These are phyloP conservation scores for Grosmannia penicillata DNA, from an alignment of 2,329 filamentous ascomycete genomes.

Conservation along the genomic window DNA sequence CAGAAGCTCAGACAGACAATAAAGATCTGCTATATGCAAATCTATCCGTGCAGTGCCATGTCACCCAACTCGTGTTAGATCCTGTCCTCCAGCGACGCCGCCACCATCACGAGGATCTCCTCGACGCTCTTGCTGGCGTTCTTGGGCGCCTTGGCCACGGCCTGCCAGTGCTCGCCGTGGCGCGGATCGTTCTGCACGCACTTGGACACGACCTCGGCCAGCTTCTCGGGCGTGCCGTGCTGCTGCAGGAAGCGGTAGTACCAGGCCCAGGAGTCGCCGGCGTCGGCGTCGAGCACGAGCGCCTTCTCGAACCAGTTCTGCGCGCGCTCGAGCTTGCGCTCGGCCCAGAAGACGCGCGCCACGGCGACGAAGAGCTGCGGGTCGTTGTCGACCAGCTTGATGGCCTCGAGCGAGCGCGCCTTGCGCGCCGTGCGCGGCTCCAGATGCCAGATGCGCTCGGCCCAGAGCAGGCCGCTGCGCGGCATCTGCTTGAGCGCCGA, in stretches of 20 bases:
- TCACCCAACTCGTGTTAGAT: too few species aligned
- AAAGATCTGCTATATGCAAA: too few species aligned
- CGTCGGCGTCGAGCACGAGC: slow-evolving; percentile 70
- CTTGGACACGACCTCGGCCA: slow-evolving; percentile 67
- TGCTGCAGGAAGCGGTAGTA: slow-evolving; percentile 87
- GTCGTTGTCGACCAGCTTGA: slow-evolving; percentile 93
- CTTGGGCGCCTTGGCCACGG: slow-evolving; percentile 68
- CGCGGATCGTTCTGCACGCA: slow-evolving; percentile 72
- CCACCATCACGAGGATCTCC: slow-evolving; percentile 71
- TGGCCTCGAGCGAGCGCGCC: slow-evolving; percentile 78
- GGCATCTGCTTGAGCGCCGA: slow-evolving; percentile 85
- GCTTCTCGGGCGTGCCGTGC: slow-evolving; percentile 91
- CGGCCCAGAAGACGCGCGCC: slow-evolving; percentile 90
- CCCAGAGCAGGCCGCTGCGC: slow-evolving; percentile 76
- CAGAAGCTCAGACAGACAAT: too few species aligned
- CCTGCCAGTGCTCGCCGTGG: slow-evolving; percentile 88
- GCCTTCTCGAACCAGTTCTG: slow-evolving; percentile 97
- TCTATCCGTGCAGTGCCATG: too few species aligned
- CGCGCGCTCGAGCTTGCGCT: slow-evolving; percentile 83
- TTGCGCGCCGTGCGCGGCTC: slow-evolving; percentile 87
- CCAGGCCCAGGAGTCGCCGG: slow-evolving; percentile 94
- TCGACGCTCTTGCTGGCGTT: slow-evolving; percentile 64
- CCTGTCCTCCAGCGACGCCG: slow-evolving; percentile 28
- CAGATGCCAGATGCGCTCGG: slow-evolving; percentile 88
- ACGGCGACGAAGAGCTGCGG: slow-evolving; percentile 79